Evolutionary conservation across 441 rosid genomes (phyloP), one percentile per base, ranked within the genome.

Genomic region (Gossypium trilobum): DNA sequence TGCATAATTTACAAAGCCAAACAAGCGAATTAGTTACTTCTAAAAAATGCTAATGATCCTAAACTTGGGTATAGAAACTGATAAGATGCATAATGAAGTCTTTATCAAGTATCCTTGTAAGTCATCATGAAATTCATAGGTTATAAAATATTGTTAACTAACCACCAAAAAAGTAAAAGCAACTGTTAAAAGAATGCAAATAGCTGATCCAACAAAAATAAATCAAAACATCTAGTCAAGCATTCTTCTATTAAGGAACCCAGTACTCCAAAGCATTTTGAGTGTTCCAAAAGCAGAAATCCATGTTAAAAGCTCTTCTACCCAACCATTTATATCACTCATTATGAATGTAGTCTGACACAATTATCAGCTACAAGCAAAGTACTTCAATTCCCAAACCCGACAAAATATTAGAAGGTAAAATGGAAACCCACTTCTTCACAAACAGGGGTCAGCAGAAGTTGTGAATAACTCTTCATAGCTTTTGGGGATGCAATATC

Each of bases 401-500:
- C 4, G 22, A 13, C 6, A 44, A 16, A 25, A 50, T 7, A 10
- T 60, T 0, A 73, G 72, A 68, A 27, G 39, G 23, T 29, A 20
- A 73, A 56, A 13, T 5, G 3, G 29, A 73, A 48, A 79, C 85
- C 44, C 83, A 95, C 99, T 81, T 95, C 99, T 80, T 95, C 99
- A n/a, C 91, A 93, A 73, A 95, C 99, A 75, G 99, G 99, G 58
- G 99, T 95, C 81, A 93, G 81, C 33, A 91, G 88, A 79, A 93
- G 96, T 82, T 91, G 96, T 17, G 98, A 85, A 77, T 80, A 95
- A 82, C 82, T 89, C 87, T 83, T 95, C 73, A 82, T 75, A 80
- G 98, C 98, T 81, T 93, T 93, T 10, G 98, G 99, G 29, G 99
- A 91, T 20, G 92, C 81, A 20, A 91, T 85, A 68, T 95, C 98